A percentile compares a stretch with the other conserved stretches of the same genome.
phyloP scores from a whole-genome alignment of 345 rosid genomes.

The Boechera retrofracta region DNA sequence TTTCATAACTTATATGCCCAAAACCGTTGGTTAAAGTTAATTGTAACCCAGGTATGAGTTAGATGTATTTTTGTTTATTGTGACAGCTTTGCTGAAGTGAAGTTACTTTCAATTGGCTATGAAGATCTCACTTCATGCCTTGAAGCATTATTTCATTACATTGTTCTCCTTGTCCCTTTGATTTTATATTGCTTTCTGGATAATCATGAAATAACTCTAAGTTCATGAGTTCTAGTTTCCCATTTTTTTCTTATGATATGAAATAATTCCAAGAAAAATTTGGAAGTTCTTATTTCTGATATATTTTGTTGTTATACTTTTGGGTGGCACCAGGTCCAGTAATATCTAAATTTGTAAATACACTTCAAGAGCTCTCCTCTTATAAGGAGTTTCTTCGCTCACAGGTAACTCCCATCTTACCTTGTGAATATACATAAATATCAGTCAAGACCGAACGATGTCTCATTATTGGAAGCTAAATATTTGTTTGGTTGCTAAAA shows the following conservation, averaged over 20 bases:
- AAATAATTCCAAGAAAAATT: not conserved
- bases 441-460: not conserved
- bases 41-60: not conserved
- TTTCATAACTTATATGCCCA: not conserved
- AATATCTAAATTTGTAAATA: constrained; percentile 68
- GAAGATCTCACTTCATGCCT: constrained; percentile 6
- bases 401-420: constrained; percentile 57
- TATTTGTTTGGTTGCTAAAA: not conserved
- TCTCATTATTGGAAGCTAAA: not conserved
- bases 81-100: too few species aligned
- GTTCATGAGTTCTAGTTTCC: not conserved
- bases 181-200: not conserved
- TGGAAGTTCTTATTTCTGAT: constrained; percentile 17
- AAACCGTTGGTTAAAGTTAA: not conserved
- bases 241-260: constrained; percentile 5
- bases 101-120: too few species aligned
- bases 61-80: not conserved
- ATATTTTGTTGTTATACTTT: not conserved
- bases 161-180: not conserved
- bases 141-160: not conserved
- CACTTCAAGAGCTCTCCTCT: constrained; percentile 78
- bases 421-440: constrained; percentile 3
- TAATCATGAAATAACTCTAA: not conserved
- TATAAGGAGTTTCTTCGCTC: constrained; percentile 85
- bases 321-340: constrained; percentile 64